Evolutionary conservation across 495 filamentous ascomycete genomes (phyloP).

Genomic region (Podospora appendiculata): DNA sequence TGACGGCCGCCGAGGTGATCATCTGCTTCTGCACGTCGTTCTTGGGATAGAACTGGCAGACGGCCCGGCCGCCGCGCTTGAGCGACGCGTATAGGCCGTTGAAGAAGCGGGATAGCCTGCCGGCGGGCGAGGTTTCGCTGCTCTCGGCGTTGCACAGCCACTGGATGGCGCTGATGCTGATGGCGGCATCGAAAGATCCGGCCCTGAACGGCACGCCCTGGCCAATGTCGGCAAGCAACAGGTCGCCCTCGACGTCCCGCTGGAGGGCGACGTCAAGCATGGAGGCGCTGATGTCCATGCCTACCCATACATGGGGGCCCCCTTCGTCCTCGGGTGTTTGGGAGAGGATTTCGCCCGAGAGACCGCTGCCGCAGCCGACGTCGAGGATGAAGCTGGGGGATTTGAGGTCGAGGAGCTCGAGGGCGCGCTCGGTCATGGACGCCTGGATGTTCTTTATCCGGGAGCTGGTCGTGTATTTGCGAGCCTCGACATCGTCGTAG

Average conservation of each 20-base stretch:
- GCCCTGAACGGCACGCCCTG: constrained; percentile 93
- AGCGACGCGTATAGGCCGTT: constrained; percentile 82
- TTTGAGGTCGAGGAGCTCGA: constrained; percentile 78
- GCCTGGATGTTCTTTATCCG: constrained; percentile 93
- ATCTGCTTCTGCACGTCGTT: constrained; percentile 86
- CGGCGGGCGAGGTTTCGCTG: constrained; percentile 68
- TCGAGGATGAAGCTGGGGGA: constrained; percentile 84
- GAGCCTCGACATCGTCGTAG: constrained; percentile 91
- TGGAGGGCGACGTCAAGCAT: constrained; percentile 93
- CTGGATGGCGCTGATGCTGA: constrained; percentile 90
- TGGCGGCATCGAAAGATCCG: constrained; percentile 88
- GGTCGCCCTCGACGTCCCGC: constrained; percentile 83
- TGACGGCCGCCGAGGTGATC: constrained; percentile 82
- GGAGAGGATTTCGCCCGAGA: constrained; percentile 89
- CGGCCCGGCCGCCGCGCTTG: constrained; percentile 77
- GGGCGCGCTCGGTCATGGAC: constrained; percentile 85
- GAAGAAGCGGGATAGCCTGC: constrained; percentile 77
- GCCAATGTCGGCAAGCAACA: constrained; percentile 87
- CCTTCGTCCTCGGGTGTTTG: constrained; percentile 55
- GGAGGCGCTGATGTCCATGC: constrained; percentile 86
- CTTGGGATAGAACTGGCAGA: constrained; percentile 97
- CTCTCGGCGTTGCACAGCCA: constrained; percentile 97
- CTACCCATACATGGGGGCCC: constrained; percentile 86
- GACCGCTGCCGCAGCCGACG: constrained; percentile 88
- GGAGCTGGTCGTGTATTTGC: constrained; percentile 95